Evolutionary conservation across 2,329 filamentous ascomycete species (phyloP), one percentile per base, ranked within the genome.

Genomic region (Orbilia blumenaviensis): DNA sequence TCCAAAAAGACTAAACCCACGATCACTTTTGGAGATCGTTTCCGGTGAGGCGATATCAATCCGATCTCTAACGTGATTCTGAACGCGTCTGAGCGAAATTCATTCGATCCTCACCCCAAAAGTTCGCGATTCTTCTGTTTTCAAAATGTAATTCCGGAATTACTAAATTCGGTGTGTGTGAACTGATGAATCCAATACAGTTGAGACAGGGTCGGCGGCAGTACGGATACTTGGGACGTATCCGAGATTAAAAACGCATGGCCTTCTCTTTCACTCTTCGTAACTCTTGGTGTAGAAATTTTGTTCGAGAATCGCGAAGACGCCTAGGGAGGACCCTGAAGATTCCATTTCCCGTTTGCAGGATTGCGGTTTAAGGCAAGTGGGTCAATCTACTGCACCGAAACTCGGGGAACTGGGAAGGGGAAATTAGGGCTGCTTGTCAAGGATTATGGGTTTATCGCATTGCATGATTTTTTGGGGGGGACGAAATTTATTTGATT

Each of bases 351-450:
- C 54, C 61, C 52, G 42, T 56, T 74, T 56, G 34, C 69, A 74
- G 61, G 58, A 63, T 36, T 41, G 5, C 41, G 23, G 46, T 44
- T 41, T 38, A 58, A 72, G 48, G 46, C 27, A 72, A 46, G 71
- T 75, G 71, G 71, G 71, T 63, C 62, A 62, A 36, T 34, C 3
- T 21, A n/a, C 21, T 42, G 54, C 56, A 64, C 61, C 68, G 61
- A 62, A 58, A 58, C 71, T 67, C 63, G 62, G 71, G 71, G 69
- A 67, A 62, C 62, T 67, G 69, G 62, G 62, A 75, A 68, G 44
- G 61, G 34, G 71, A 75, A 75, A 75, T 68, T 75, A 63, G 36
- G 27, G 29, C 14, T 56, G 32, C 52, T 56, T 36, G 23, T 34
- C 66, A 58, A 71, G 66, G 66, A 63, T 56, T 25, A 56, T 36